Evolutionary conservation across 768 basidiomycete species (phyloP).

Genomic region (Lentinula lateritia): DNA sequence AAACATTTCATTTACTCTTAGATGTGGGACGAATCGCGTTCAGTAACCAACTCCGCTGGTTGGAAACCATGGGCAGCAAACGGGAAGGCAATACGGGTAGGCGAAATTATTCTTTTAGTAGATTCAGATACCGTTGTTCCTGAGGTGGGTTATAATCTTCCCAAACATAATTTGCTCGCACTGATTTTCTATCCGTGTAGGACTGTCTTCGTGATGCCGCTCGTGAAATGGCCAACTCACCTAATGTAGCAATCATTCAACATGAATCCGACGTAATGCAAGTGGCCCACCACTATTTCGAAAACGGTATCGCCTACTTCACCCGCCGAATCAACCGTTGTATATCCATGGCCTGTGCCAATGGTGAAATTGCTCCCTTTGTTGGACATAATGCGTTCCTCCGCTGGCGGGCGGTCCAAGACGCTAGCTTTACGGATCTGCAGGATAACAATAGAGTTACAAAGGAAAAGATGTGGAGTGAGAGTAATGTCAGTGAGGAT

Average conservation of each 20-base stretch:
- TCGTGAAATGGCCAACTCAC: conserved; percentile 70
- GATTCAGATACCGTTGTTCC: conserved; percentile 77
- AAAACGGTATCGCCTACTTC: conserved; percentile 84
- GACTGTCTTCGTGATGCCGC: conserved; percentile 86
- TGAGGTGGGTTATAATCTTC: conserved; percentile 28
- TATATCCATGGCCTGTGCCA: conserved; percentile 72
- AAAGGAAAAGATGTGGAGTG: conserved; percentile 66
- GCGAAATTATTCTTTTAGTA: conserved; percentile 73
- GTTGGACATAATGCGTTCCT: conserved; percentile 87
- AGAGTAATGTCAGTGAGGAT: conserved; percentile 25
- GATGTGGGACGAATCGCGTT: conserved; percentile 43
- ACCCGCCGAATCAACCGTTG: conserved; percentile 73
- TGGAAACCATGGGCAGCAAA: conserved; percentile 74
- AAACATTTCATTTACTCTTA: background rate
- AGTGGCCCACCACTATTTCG: conserved; percentile 83
- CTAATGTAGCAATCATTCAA: conserved; percentile 79
- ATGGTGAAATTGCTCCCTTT: conserved; percentile 79
- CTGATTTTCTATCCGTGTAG: background rate
- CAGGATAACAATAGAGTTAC: conserved; percentile 40
- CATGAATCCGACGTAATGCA: conserved; percentile 86
- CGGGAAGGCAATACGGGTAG: conserved; percentile 61
- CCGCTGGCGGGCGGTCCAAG: conserved; percentile 82
- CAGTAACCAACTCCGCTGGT: conserved; percentile 9
- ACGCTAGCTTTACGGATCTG: conserved; percentile 68
- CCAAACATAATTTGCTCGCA: background rate